A percentile compares a stretch with the other conserved stretches of the same genome.
These are phyloP conservation scores for Kentomonas sorsogonicus DNA, from an alignment of 208 protist species.

Conservation along the genomic window DNA sequence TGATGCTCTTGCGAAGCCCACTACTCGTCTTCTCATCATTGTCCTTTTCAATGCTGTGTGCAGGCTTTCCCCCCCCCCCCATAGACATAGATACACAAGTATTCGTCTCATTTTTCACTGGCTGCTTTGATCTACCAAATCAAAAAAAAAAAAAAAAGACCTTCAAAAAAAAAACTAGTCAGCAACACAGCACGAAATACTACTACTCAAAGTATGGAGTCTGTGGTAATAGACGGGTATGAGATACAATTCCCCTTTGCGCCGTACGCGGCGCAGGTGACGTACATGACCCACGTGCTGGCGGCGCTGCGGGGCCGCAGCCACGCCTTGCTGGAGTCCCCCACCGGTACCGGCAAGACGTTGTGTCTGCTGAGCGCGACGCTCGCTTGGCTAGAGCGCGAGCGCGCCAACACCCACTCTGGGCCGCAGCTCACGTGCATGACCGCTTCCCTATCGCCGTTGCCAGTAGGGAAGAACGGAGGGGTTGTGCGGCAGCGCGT, in stretches of 20 bases:
- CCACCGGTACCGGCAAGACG: conserved; percentile 98
- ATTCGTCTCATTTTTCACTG: conserved; percentile 2
- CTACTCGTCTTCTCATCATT: too few relatives aligned
- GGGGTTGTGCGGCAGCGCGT: conserved; percentile 22
- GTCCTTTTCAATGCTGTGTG: too few relatives aligned
- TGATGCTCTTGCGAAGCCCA: too few relatives aligned
- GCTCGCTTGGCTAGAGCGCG: conserved; percentile 80
- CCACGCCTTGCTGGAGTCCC: conserved; percentile 95
- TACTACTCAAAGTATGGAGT: background rate
- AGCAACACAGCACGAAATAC: too few relatives aligned
- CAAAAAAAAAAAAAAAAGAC: too few relatives aligned
- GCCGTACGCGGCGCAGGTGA: conserved; percentile 91
- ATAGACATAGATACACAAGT: too few relatives aligned
- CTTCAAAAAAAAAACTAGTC: too few relatives aligned
- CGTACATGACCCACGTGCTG: conserved; percentile 94
- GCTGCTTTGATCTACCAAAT: background rate
- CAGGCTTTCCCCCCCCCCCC: background rate
- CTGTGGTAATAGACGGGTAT: conserved; percentile 26
- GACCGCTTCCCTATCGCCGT: background rate
- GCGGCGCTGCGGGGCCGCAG: conserved; percentile 62
- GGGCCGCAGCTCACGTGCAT: conserved; percentile 3
- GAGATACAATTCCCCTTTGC: conserved; percentile 88
- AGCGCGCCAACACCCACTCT: conserved; percentile 2
- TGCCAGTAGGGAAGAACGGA: background rate
- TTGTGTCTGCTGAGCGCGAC: conserved; percentile 94